A percentile compares a stretch with the other conserved stretches of the same genome.
These are phyloP conservation scores for Asterionellopsis glacialis DNA, from an alignment of 108 stramenopile species.

Conservation along the genomic window DNA sequence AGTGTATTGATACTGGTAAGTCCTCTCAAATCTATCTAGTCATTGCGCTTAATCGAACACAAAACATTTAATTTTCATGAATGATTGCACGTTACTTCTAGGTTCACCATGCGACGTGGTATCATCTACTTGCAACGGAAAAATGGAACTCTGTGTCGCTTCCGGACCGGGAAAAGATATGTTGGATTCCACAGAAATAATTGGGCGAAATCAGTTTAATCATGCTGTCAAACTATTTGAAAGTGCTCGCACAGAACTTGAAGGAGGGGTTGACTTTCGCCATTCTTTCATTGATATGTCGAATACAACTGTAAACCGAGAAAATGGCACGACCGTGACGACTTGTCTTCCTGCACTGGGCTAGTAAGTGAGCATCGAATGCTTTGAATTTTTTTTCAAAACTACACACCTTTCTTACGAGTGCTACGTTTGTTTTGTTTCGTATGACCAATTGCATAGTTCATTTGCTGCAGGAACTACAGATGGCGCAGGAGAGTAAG, in stretches of 20 bases:
- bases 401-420: no score
- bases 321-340: conserved; percentile 21
- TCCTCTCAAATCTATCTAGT: background rate
- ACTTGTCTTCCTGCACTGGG: conserved; percentile 49
- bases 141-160: conserved; percentile 35
- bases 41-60: background rate
- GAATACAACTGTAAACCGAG: conserved; percentile 29
- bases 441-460: background rate
- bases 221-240: conserved; percentile 18
- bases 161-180: conserved; percentile 50
- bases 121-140: conserved; percentile 46
- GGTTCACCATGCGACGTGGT: conserved; percentile 42
- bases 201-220: conserved; percentile 41
- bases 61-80: no score
- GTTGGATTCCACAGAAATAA: conserved; percentile 49
- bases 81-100: background rate
- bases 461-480: conserved; percentile 63
- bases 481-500: conserved; percentile 43
- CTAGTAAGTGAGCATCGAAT: conserved; percentile 6
- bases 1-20: conserved; percentile 38
- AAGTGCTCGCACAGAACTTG: conserved; percentile 7
- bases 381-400: no score
- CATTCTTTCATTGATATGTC: conserved; percentile 53
- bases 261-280: conserved; percentile 27
- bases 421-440: no score